Evolutionary conservation across 2,329 filamentous ascomycete species (phyloP), one percentile per base, ranked within the genome.

Genomic region (Exophiala alcalophila): DNA sequence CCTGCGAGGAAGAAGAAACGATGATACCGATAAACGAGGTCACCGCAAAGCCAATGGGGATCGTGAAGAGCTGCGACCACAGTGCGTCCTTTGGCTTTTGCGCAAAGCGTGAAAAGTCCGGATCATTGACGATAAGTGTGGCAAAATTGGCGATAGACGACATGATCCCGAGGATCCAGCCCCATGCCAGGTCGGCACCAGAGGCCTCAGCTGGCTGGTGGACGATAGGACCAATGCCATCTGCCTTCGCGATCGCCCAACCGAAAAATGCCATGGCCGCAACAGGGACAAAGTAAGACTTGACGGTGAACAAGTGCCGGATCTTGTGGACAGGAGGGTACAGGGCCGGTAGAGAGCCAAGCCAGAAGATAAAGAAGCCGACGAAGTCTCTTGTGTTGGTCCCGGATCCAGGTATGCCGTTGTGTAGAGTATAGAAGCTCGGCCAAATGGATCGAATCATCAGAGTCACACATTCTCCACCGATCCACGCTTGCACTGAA

Each of bases 61-160:
- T 51, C 9, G 52, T 55, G 37, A 54, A 40, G 3, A 41, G 32
- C 23, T 54, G 54, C 5, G 54, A 43, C 47, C 47, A 58, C 12
- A 59, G 47, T 40, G 61, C 39, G 49, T 57, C 44, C 5, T 63
- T 62, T 5, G 58, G 59, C 9, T 60, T 62, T n/a, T 58, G 49
- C 0, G 64, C 66, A 3, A 95, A 96, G 62, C 90, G 83, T 14
- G 86, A 73, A 62, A 94, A 44, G 19, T 44, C 38, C 16, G 45
- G 34, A 54, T 86, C 82, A 62, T 94, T 78, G 52, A 76, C 70
- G 54, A 95, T 92, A 23, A 95, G 74, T 0, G 89, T 88, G 1
- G 88, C 86, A 59, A 95, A 95, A 68, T 95, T 95, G 57, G 86
- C 85, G 52, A 96, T 89, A 3, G 86, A 83, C 16, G 77, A 83